Percentiles rank a stretch among this genome's conserved stretches.
phyloP scores from a whole-genome alignment of 345 rosid species.

The Psidium friedrichsthalianum region DNA sequence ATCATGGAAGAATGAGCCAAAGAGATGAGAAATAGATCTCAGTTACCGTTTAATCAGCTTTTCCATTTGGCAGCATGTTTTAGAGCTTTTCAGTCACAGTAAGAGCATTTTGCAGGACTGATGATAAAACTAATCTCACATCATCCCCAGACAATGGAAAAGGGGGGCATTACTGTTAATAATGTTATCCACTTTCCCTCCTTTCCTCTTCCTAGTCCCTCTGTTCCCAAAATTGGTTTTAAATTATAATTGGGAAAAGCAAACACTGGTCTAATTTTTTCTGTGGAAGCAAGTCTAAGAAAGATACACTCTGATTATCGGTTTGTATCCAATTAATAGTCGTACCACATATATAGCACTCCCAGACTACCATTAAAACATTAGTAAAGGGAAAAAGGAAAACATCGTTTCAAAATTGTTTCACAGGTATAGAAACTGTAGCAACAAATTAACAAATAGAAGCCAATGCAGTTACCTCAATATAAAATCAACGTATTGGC shows the following conservation, averaged over 20 bases:
- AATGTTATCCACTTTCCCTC: neutral
- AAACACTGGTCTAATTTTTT: neutral
- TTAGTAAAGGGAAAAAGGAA: neutral
- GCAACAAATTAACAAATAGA: neutral
- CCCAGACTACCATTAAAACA: neutral
- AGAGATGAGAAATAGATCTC: neutral
- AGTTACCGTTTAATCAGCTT: neutral
- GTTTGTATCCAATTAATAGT: neutral
- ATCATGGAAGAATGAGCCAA: neutral
- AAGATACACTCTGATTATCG: neutral
- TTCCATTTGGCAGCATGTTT: neutral
- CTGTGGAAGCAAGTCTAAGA: neutral
- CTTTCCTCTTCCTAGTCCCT: neutral
- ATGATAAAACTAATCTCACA: neutral
- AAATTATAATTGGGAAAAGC: neutral
- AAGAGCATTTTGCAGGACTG: neutral
- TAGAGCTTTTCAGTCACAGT: neutral
- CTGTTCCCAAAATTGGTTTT: neutral
- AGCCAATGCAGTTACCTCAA: conserved; percentile 40
- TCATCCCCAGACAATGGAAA: neutral
- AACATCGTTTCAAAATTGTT: neutral
- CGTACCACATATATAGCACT: too few species aligned
- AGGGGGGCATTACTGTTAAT: neutral
- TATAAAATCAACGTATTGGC: conserved; percentile 81
- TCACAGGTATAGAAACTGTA: neutral